Conservation (phyloP, 75 land plant genomes). For the Pinus tabuliformis region DNA sequence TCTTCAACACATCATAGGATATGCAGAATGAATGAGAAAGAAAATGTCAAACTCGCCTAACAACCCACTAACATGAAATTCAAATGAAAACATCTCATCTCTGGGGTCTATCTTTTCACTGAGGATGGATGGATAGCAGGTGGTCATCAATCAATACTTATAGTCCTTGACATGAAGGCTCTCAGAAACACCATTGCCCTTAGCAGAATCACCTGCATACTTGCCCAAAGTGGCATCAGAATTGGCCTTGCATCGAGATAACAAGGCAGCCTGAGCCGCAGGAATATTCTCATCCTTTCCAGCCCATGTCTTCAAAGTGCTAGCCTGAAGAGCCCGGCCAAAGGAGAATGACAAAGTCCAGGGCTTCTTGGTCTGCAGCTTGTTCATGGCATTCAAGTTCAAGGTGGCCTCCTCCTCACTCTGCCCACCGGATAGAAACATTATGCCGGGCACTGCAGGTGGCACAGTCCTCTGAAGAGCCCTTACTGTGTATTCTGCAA, state of each 20-base stretch:
- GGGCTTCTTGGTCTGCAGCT: constrained; percentile 69
- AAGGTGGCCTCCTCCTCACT: constrained; percentile 84
- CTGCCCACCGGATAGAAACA: constrained; percentile 61
- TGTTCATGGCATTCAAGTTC: constrained; percentile 83
- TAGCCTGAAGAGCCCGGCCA: constrained; percentile 81
- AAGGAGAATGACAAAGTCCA: constrained; percentile 79
- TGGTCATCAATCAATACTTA: constrained; percentile 41
- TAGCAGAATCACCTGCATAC: constrained; percentile 42
- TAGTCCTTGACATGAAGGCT: constrained; percentile 73
- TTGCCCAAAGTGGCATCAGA: constrained; percentile 79
- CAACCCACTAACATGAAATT: too few relatives aligned
- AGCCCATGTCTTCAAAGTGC: constrained; percentile 71
- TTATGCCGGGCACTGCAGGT: constrained; percentile 80
- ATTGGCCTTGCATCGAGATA: constrained; percentile 70
- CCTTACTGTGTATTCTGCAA: constrained; percentile 72
- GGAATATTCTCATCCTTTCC: constrained; percentile 75
- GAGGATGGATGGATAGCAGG: too few relatives aligned
- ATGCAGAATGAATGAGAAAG: too few relatives aligned
- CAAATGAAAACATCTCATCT: too few relatives aligned
- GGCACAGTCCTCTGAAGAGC: constrained; percentile 80
- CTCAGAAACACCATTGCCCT: constrained; percentile 48
- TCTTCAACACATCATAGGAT: too few relatives aligned
- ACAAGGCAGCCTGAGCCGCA: constrained; percentile 62
- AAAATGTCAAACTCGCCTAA: too few relatives aligned
- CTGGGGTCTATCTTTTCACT: too few relatives aligned